Percentiles rank a stretch among this genome's conserved stretches.
Evolutionary conservation across 345 rosid genomes (phyloP).

Genomic region (Firmiana major): DNA sequence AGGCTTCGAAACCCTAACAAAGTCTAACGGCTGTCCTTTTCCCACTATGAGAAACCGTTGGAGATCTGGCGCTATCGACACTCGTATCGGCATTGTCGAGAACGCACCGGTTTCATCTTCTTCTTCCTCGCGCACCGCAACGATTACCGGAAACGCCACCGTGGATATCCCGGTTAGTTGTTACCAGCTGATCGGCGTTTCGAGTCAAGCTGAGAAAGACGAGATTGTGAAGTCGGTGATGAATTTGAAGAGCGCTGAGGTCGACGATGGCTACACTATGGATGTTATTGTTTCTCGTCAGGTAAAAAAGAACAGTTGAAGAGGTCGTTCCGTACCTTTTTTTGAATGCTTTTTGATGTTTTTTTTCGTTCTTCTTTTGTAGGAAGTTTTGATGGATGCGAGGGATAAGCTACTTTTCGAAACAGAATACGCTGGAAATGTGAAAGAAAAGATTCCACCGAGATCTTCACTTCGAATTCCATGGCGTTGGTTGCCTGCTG

Average conservation of each 20-base stretch:
- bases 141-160: slow-evolving; percentile 8
- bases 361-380: slow-evolving; percentile 13
- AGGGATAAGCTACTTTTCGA: slow-evolving; percentile 96
- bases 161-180: slow-evolving; percentile 72
- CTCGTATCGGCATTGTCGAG: slow-evolving; percentile 50
- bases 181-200: slow-evolving; percentile 78
- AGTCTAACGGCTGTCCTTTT: slow-evolving; percentile 1
- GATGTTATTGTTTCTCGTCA: slow-evolving; percentile 69
- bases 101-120: slow-evolving; percentile 27
- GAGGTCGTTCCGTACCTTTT: background rate
- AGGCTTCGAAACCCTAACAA: slow-evolving; percentile 15
- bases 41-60: slow-evolving; percentile 23
- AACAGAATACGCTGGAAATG: slow-evolving; percentile 87
- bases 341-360: background rate
- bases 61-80: slow-evolving; percentile 38
- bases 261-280: slow-evolving; percentile 87
- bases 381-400: slow-evolving; percentile 88
- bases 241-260: slow-evolving; percentile 65
- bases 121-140: background rate
- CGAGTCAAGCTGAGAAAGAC: slow-evolving; percentile 83
- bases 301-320: slow-evolving; percentile 39
- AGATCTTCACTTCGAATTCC: slow-evolving; percentile 73
- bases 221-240: slow-evolving; percentile 82
- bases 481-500: slow-evolving; percentile 89
- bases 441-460: slow-evolving; percentile 67